phyloP scores from a whole-genome alignment of 1,284 basidiomycete species.

The Apiotrichum gracile region DNA sequence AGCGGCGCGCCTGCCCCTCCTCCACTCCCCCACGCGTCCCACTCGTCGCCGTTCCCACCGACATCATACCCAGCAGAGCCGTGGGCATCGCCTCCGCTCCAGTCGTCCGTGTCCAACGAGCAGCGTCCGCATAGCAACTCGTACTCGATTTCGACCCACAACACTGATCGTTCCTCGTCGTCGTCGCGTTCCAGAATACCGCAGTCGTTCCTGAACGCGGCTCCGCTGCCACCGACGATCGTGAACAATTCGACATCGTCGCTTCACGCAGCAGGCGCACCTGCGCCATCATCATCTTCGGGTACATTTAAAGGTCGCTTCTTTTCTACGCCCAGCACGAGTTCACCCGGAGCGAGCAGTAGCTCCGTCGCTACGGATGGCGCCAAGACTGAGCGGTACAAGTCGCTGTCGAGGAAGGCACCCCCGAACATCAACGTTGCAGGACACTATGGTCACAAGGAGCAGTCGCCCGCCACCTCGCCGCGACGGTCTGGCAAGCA shows the following conservation, averaged over 20 bases:
- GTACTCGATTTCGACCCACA: conserved; percentile 16
- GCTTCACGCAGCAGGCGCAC: conserved; percentile 5
- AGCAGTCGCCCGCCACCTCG: background rate
- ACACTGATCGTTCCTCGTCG: conserved; percentile 15
- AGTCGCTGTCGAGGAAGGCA: conserved; percentile 16
- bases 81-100: conserved; percentile 3
- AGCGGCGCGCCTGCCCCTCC: background rate
- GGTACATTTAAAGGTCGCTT: conserved; percentile 38
- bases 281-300: conserved; percentile 4
- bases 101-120: conserved; percentile 1
- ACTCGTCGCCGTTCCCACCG: conserved; percentile 9
- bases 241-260: conserved; percentile 11
- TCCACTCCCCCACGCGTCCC: background rate
- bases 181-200: conserved; percentile 14
- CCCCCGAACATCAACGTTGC: conserved; percentile 2
- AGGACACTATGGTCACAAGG: background rate
- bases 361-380: background rate
- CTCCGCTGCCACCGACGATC: background rate
- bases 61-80: conserved; percentile 13
- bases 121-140: conserved; percentile 14
- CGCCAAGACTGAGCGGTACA: conserved; percentile 23
- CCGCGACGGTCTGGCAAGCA: background rate
- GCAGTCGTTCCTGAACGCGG: background rate
- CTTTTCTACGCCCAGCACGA: conserved; percentile 34
- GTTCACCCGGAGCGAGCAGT: no score